Conservation (phyloP, 768 basidiomycete species). For the Kondoa malvinella region DNA sequence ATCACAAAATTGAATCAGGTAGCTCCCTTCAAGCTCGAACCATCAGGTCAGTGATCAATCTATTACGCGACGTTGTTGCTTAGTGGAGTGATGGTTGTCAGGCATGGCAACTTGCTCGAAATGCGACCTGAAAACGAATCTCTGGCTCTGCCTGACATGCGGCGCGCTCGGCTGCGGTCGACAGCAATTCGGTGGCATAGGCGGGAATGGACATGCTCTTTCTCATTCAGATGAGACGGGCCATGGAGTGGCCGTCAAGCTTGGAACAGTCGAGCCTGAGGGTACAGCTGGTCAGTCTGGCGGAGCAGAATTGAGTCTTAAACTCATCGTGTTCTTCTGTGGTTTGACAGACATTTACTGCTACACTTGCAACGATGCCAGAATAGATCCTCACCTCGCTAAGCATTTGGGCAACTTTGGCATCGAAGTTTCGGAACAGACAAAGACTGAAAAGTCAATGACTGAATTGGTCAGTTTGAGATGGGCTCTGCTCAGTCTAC, state of each 20-base stretch:
- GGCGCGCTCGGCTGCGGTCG: constrained; percentile 80
- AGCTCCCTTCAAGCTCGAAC: constrained; percentile 34
- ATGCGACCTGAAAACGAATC: constrained; percentile 74
- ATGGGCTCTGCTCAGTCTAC: background rate
- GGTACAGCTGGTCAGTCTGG: constrained; percentile 37
- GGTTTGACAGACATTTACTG: constrained; percentile 63
- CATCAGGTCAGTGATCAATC: constrained; percentile 38
- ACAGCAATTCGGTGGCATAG: constrained; percentile 44
- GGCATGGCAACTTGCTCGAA: constrained; percentile 63
- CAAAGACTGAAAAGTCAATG: constrained; percentile 90
- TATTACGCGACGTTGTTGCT: background rate
- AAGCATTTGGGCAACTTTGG: constrained; percentile 64
- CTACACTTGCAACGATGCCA: constrained; percentile 72
- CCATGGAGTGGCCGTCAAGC: constrained; percentile 73
- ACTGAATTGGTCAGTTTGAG: constrained; percentile 58
- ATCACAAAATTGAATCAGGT: constrained; percentile 43
- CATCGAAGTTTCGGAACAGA: constrained; percentile 62
- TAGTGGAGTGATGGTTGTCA: constrained; percentile 25
- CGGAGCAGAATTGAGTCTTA: background rate
- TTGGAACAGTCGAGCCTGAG: constrained; percentile 92
- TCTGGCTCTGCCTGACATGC: constrained; percentile 90
- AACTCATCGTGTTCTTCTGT: constrained; percentile 27
- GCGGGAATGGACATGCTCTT: constrained; percentile 81
- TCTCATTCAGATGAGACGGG: constrained; percentile 52
- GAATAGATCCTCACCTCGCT: constrained; percentile 55